A percentile compares a stretch with the other conserved stretches of the same genome.
phyloP scores from a whole-genome alignment of 192 early-diverging fungal genomes.

The Coemansia javaensis region DNA sequence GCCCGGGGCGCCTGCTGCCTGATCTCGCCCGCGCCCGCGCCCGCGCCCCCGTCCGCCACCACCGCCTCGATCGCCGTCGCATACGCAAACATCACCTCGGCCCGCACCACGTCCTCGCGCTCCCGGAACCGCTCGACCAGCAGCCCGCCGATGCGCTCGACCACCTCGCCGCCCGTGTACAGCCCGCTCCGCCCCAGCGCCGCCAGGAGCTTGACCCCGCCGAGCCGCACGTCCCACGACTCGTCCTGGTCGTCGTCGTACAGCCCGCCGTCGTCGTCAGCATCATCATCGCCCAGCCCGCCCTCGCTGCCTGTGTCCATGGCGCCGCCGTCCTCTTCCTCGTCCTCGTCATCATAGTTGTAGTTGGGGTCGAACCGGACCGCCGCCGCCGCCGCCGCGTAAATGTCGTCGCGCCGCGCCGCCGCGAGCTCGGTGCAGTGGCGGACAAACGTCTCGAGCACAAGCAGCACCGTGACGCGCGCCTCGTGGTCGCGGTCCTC shows the following conservation, averaged over 20 bases:
- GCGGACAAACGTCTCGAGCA: constrained; percentile 34
- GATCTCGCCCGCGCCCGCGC: constrained; percentile 5
- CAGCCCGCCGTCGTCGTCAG: constrained; percentile 31
- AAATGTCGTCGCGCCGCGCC: constrained; percentile 17
- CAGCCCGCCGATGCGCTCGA: constrained; percentile 16
- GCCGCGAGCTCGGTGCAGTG: constrained; percentile 12
- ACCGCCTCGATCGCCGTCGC: constrained; percentile 14
- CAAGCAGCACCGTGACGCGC: constrained; percentile 26
- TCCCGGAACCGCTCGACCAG: constrained; percentile 30
- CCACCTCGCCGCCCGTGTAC: constrained; percentile 4
- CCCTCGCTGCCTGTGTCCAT: constrained; percentile 32
- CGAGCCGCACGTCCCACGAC: constrained; percentile 36
- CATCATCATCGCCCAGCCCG: constrained; percentile 35
- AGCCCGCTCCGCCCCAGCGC: constrained; percentile 26
- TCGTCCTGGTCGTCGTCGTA: constrained; percentile 46
- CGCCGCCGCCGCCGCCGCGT: constrained; percentile 13
- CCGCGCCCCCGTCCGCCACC: neutral
- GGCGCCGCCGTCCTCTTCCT: constrained; percentile 17
- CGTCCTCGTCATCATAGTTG: constrained; percentile 29
- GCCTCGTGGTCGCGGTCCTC: constrained; percentile 30
- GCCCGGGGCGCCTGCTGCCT: constrained; percentile 17
- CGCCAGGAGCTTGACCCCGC: constrained; percentile 39
- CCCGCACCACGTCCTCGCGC: constrained; percentile 43
- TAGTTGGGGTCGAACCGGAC: constrained; percentile 38
- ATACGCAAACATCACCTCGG: constrained; percentile 32